Evolutionary conservation across 495 filamentous ascomycete genomes (phyloP).

Genomic region (Pseudoneurospora amorphoporcata): DNA sequence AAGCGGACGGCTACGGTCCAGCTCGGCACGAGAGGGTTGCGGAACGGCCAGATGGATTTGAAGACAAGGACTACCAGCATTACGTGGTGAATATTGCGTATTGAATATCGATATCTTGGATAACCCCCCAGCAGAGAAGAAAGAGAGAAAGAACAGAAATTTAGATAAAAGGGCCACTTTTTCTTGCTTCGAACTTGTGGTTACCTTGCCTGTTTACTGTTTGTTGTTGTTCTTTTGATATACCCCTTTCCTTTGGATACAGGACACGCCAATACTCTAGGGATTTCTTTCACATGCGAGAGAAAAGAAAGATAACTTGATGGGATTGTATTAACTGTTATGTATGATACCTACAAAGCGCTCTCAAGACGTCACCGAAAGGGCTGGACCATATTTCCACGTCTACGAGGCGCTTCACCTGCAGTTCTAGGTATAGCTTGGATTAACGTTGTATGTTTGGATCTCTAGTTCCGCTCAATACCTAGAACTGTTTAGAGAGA

Average conservation of each 20-base stretch:
- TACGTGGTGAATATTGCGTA: slow-evolving; percentile 26
- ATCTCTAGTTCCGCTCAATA: background rate
- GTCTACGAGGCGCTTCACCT: background rate
- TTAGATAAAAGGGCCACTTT: background rate
- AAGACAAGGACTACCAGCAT: slow-evolving; percentile 35
- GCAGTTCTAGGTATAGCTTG: background rate
- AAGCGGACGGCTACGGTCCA: slow-evolving; percentile 35
- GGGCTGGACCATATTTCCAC: background rate
- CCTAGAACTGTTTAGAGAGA: background rate
- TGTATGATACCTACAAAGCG: background rate
- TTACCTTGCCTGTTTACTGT: background rate
- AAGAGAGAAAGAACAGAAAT: background rate
- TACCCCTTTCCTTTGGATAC: background rate
- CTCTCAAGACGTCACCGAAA: background rate
- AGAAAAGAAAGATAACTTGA: background rate
- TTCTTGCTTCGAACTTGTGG: background rate
- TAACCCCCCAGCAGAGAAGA: background rate
- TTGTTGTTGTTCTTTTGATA: background rate
- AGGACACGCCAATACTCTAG: background rate
- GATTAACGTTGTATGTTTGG: background rate
- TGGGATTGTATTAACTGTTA: background rate
- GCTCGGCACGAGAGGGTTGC: slow-evolving; percentile 41
- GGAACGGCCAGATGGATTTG: slow-evolving; percentile 32
- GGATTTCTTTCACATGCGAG: background rate
- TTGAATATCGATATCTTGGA: background rate